Conservation (phyloP, 2,329 filamentous ascomycete genomes). For the Hypoxylon sp. region DNA sequence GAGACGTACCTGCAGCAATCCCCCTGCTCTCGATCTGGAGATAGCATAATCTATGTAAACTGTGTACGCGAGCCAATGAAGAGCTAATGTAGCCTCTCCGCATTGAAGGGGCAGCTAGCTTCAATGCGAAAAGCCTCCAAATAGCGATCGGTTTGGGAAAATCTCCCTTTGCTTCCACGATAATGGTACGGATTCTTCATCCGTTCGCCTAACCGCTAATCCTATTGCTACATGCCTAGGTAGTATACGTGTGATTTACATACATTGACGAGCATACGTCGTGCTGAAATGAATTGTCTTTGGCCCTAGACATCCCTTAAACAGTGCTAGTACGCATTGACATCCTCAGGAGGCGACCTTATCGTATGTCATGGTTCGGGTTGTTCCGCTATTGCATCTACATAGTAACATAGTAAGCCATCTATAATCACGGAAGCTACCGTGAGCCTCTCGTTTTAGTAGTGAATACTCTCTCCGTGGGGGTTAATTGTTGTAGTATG, state of each 20-base stretch:
- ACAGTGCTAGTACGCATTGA: constrained; percentile 20
- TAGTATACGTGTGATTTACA: constrained; percentile 10
- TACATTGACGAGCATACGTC: constrained; percentile 4
- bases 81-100: constrained; percentile 30
- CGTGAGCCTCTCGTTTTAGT: constrained; percentile 10
- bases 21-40: constrained; percentile 50
- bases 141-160: constrained; percentile 22
- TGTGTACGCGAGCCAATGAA: constrained; percentile 41
- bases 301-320: constrained; percentile 16
- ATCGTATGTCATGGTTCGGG: constrained; percentile 12
- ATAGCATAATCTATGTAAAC: constrained; percentile 27
- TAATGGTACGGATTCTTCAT: constrained; percentile 28
- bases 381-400: constrained; percentile 16
- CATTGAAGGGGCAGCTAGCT: constrained; percentile 35
- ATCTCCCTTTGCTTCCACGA: constrained; percentile 31
- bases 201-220: constrained; percentile 28
- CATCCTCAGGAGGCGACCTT: not conserved
- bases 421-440: constrained; percentile 1
- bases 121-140: constrained; percentile 33
- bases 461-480: constrained; percentile 23
- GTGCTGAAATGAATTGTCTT: constrained; percentile 10
- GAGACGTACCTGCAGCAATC: constrained; percentile 52
- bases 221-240: constrained; percentile 1
- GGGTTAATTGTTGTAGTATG: constrained; percentile 14
- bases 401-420: constrained; percentile 4